Evolutionary conservation across 306 rosid species (phyloP), one percentile per base, ranked within the genome.

Genomic region (Lotus japonicus): DNA sequence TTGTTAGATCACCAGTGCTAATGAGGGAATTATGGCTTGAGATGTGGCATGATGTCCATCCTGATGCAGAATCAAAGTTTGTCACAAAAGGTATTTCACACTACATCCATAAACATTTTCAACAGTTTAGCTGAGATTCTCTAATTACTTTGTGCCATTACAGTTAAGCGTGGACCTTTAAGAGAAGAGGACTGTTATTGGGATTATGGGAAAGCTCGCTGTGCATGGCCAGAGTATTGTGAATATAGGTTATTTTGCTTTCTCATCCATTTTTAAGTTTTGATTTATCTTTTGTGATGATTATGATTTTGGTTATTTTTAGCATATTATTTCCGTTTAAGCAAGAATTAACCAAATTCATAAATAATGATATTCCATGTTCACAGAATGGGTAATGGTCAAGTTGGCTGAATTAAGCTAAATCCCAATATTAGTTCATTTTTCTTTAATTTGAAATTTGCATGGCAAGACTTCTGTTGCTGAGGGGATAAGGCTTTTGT

Each of bases 131-230:
- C 58, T 58, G 68, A 59, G 77, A 79, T 72, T 58, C 7, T 50
- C 23, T 45, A 16, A 74, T 76, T 46, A 81, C 57, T 43, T 55
- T 64, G 31, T 21, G 64, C 66, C 68, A 48, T 48, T 50, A 82
- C 90, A 94, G 99, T 84, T 84, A 94, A 88, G 83, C 97, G 99
- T 2, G 99, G 99, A 57, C 99, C 99, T 71, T 58, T 94, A 78
- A 90, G 99, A 79, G 75, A 90, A 16, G 99, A 88, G 8, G 96
- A 94, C 76, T 94, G 99, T 85, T 94, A 86, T 68, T 94, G 99
- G 99, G 99, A 94, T 87, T 94, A 94, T 76, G 99, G 95, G 51
- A 94, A 90, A 79, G 99, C 99, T 74, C 96, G 99, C 43, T 94
- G 99, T 85, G 92, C 97, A 35, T 94, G 92, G 97, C 58, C 96